phyloP scores from a whole-genome alignment of 2,329 filamentous ascomycete genomes.

The Ophiostoma himal-ulmi region DNA sequence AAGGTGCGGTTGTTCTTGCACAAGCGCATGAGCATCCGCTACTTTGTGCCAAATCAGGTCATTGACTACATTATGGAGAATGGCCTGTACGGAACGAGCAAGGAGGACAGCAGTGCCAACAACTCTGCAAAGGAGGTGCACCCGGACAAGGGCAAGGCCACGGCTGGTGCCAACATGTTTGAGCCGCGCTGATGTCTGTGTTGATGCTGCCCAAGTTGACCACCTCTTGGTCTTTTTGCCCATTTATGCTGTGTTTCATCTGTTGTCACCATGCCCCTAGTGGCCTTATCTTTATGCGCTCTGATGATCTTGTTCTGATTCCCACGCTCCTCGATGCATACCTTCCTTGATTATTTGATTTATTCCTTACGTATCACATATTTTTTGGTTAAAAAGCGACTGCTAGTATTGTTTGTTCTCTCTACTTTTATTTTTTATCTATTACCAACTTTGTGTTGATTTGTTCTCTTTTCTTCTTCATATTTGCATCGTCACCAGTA shows the following conservation, averaged over 20 bases:
- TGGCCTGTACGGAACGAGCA: conserved; percentile 23
- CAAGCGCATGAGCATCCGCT: conserved; percentile 75
- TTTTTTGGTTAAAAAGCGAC: background rate
- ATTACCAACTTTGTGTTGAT: background rate
- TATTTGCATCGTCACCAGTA: background rate
- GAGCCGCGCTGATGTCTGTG: background rate
- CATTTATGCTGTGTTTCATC: background rate
- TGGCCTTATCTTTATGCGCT: background rate
- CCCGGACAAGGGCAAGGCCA: conserved; percentile 14
- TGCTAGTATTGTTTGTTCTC: background rate
- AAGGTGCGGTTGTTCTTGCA: conserved; percentile 77
- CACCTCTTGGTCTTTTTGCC: background rate
- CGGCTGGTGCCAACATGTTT: conserved; percentile 9
- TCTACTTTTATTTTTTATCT: background rate
- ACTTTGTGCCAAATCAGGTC: conserved; percentile 38
- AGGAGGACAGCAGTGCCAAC: conserved; percentile 19
- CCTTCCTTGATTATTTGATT: background rate
- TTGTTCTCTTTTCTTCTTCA: background rate
- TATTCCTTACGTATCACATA: background rate
- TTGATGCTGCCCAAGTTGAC: background rate
- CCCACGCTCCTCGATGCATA: conserved; percentile 11
- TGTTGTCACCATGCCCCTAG: background rate
- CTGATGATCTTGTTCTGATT: conserved; percentile 11
- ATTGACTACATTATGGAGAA: conserved; percentile 25
- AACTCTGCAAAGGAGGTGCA: conserved; percentile 5